Evolutionary conservation across 306 rosid species (phyloP), one percentile per base, ranked within the genome.

Genomic region (Sesbania bispinosa): DNA sequence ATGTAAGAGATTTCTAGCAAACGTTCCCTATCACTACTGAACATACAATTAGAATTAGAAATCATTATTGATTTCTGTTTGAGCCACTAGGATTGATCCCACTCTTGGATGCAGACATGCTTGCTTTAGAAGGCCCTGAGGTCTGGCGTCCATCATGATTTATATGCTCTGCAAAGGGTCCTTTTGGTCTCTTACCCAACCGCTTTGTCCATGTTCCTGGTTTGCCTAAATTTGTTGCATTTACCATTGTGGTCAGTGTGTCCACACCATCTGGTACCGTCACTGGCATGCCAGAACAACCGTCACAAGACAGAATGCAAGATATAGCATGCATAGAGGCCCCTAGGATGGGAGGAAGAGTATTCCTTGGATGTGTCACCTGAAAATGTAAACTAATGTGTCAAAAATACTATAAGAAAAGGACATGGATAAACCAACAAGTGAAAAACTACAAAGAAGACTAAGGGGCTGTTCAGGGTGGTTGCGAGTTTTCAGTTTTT

Each of bases 321-420:
- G 89, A 71, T 43, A 94, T 39, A 50, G 95, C 88, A 62, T 81
- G 50, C 48, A 89, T 14, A 2, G 97, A 87, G 35, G 82, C 85
- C 19, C 33, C 83, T 16, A 94, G 85, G 43, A 69, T 60, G 18
- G 91, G 82, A 70, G 99, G 99, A 85, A 91, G 92, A 67, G 67
- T 36, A 46, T 70, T 64, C 62, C 62, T 79, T 19, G 97, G 88
- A 77, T 82, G 80, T 5, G 86, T 83, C 29, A 89, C 88, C 99
- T 94, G 81, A 77, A 86, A 51, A 45, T 46, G 46, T 39, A 5
- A 39, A 75, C 2, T 20, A 50, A 38, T 20, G 48, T 32, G 67
- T 87, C 71, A 81, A 62, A 61, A 59, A 19, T 33, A 50, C 24
- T 6, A 10, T 14, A 7, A 10, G 63, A 42, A 53, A 68, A 70